Evolutionary conservation across 2,329 filamentous ascomycete species (phyloP).

Genomic region (Penicillium sp.): DNA sequence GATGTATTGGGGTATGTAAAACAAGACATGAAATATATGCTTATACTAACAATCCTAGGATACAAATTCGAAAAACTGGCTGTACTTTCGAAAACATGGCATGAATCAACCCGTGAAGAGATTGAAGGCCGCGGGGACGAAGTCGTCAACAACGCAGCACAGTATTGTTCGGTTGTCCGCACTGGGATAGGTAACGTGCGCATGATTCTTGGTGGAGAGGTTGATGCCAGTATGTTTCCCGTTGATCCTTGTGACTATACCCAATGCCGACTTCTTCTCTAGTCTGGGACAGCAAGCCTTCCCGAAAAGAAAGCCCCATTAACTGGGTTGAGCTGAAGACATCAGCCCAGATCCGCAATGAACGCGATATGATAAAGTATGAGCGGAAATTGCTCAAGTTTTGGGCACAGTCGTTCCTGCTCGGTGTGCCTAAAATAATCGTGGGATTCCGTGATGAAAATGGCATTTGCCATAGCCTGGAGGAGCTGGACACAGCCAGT

Average conservation of each 20-base stretch:
- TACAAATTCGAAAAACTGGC: constrained; percentile 94
- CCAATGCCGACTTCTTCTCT: constrained; percentile 1
- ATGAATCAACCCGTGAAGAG: constrained; percentile 59
- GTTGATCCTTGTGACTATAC: not conserved
- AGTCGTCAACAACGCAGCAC: constrained; percentile 76
- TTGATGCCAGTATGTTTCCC: constrained; percentile 63
- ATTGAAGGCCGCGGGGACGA: constrained; percentile 68
- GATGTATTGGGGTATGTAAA: constrained; percentile 71
- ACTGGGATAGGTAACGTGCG: constrained; percentile 71
- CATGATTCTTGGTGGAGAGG: constrained; percentile 81
- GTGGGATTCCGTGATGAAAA: constrained; percentile 72
- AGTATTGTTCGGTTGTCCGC: constrained; percentile 89
- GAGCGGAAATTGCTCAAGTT: constrained; percentile 88
- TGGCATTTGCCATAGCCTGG: constrained; percentile 61
- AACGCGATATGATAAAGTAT: constrained; percentile 64
- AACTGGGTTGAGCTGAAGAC: constrained; percentile 97
- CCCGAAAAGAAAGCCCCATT: constrained; percentile 55
- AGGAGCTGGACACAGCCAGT: constrained; percentile 69
- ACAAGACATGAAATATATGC: not conserved
- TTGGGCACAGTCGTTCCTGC: constrained; percentile 91
- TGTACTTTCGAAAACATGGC: constrained; percentile 67
- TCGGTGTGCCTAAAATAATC: constrained; percentile 84
- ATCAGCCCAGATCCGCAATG: constrained; percentile 59
- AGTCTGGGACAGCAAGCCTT: constrained; percentile 79
- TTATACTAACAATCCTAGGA: constrained; percentile 44